Base-by-base conservation (phyloP, 805 yeast genomes). In the Wickerhamiella parazyma region DNA sequence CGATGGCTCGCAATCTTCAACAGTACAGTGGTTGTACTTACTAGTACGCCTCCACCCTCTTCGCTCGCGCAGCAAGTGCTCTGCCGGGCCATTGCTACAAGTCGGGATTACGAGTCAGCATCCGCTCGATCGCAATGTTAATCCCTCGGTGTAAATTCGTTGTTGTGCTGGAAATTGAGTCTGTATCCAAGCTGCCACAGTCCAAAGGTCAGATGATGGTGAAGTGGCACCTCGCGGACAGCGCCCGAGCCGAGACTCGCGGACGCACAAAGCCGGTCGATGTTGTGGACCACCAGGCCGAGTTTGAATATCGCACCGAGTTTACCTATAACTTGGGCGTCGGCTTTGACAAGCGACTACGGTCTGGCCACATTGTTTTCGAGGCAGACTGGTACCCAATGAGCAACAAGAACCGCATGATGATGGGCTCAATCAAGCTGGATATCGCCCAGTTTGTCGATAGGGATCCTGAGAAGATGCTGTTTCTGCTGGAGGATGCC, bases 171-270 rank as follows among this genome's bases (percentile, higher is more conserved):
- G 60, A 69, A 14, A 69, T 86, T 38, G 71, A 73, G 44, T 93
- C 83, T 49, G 64, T 89, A 38, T 70, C 78, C n/a, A 87, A 87
- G 54, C 72, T 89, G 22, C 97, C 97, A 1, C 86, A 82, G 51
- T 68, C 79, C 1, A 65, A 76, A 2, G 94, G 94, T 0, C 57
- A 65, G 29, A 76, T 89, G 51, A 76, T 60, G 49, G 72, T 85
- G 16, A 75, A 77, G 46, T 71, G 87, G 71, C 67, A 65, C 36
- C 63, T 82, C 8, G 67, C 69, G 44, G 85, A 80, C 48, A 64
- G 73, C 3, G 38, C 65, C 42, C 51, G 62, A 35, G 61, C 65
- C n/a, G 66, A 66, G n/a, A 51, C 68, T 4, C 59, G 67, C 41
- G 75, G 75, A 4, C 46, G 58, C 4, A 75, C 85, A 0, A 62